Percentiles rank a stretch among this genome's conserved stretches.
Conservation (phyloP, 352 stramenopile species). For the Phytophthora hybrid region DNA sequence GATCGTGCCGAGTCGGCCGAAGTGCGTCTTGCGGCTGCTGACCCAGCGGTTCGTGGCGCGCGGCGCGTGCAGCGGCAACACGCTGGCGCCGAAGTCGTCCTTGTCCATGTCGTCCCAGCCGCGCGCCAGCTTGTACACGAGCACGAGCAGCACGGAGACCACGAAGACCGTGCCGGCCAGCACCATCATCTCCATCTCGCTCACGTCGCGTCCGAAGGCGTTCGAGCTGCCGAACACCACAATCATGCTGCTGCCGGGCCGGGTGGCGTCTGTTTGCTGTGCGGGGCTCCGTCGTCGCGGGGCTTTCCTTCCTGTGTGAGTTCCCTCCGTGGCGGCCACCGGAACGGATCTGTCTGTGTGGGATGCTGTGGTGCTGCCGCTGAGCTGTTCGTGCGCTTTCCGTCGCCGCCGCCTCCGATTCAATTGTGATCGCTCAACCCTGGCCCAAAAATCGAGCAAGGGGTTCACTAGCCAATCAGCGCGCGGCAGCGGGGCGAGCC, state of each 20-base stretch:
- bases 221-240: slow-evolving; percentile 79
- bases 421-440: slow-evolving; percentile 28
- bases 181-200: slow-evolving; percentile 75
- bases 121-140: slow-evolving; percentile 81
- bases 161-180: slow-evolving; percentile 76
- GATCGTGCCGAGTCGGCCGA: slow-evolving; percentile 75
- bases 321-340: slow-evolving; percentile 6
- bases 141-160: slow-evolving; percentile 72
- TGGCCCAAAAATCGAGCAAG: slow-evolving; percentile 17
- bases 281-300: slow-evolving; percentile 20
- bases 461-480: slow-evolving; percentile 15
- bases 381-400: background rate
- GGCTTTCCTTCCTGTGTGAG: slow-evolving; percentile 7
- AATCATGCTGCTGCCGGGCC: slow-evolving; percentile 51
- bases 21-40: slow-evolving; percentile 67
- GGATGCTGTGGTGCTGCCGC: background rate
- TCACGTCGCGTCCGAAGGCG: slow-evolving; percentile 75
- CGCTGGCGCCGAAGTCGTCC: slow-evolving; percentile 42
- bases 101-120: slow-evolving; percentile 73
- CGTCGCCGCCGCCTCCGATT: slow-evolving; percentile 15
- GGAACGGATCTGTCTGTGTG: slow-evolving; percentile 3
- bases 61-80: slow-evolving; percentile 52
- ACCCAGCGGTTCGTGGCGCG: slow-evolving; percentile 73
- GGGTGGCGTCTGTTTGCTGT: slow-evolving; percentile 6
- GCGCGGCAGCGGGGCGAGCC: slow-evolving; percentile 18